Base-by-base conservation (phyloP, 805 yeast species). In the Spathaspora passalidarum region DNA sequence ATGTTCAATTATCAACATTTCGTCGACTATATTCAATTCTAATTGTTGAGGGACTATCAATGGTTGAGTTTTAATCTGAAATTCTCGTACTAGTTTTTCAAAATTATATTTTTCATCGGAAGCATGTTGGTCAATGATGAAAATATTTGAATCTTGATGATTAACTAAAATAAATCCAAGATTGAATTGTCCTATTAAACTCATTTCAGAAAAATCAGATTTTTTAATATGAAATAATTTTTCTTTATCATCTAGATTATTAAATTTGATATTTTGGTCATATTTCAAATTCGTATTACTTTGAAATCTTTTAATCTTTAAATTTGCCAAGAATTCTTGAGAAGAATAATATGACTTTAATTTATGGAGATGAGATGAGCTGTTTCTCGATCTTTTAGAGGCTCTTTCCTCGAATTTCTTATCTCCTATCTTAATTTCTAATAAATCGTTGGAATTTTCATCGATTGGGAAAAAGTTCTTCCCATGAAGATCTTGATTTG, bases 111-210 rank as follows among this genome's bases (percentile, higher is more conserved):
- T 94, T 58, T 94, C 99, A 67, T 94, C 99, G 53, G 96, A 87
- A 1, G 99, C 99, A 68, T 94, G 99, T 63, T 94, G 99, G 62
- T 94, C 99, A 40, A 94, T 76, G 26, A 94, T 91, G 56, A 94
- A 91, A 25, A 92, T 56, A 57, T 89, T 60, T 3, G 48, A 47
- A 39, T 62, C 63, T 19, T 65, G 62, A 42, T 82, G 72, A 2
- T 79, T 76, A 0, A 88, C 94, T 16, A 91, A 60, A n/a, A 94
- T 88, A 55, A 94, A 94, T 0, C 98, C 99, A n/a, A 86, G 66
- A 61, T 94, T 94, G 68, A 94, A 94, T 65, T 94, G 99, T 0
- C 99, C 99, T 5, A 92, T 79, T 10, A 94, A 67, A 35, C 75
- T 63, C 98, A 94, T 92, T 3, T 73, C 60, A 2, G 62, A 54